Evolutionary conservation across 1,284 basidiomycete genomes (phyloP).

Genomic region (Coniophora puteana): DNA sequence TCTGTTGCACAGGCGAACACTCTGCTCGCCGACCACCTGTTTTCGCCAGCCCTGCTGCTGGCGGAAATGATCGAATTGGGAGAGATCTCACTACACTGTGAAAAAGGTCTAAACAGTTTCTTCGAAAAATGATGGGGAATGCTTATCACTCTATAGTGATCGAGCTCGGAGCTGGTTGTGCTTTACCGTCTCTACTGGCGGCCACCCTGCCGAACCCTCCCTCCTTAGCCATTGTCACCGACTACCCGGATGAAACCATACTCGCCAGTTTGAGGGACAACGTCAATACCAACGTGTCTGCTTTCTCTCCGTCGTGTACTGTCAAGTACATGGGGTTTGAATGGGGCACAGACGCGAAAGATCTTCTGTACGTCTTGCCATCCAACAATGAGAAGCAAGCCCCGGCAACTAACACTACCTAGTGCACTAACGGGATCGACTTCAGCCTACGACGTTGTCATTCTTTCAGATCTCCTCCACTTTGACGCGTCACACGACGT

Average conservation of each 20-base stretch:
- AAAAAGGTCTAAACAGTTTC: constrained; percentile 33
- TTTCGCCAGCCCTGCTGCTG: constrained; percentile 63
- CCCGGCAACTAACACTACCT: constrained; percentile 2
- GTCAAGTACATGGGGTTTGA: constrained; percentile 52
- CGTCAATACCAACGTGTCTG: constrained; percentile 41
- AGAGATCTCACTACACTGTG: constrained; percentile 35
- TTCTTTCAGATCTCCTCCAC: constrained; percentile 69
- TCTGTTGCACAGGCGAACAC: constrained; percentile 52
- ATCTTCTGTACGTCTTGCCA: constrained; percentile 43
- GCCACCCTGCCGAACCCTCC: constrained; percentile 43
- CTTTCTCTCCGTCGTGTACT: constrained; percentile 34
- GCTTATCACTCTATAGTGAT: constrained; percentile 38
- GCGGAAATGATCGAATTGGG: constrained; percentile 61
- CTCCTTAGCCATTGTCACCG: constrained; percentile 53
- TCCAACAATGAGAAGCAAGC: constrained; percentile 2
- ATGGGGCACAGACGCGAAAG: constrained; percentile 52
- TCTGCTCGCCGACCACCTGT: constrained; percentile 67
- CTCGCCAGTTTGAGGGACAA: constrained; percentile 52
- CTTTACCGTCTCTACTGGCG: constrained; percentile 58
- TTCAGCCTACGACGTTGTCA: constrained; percentile 52
- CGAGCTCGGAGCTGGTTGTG: constrained; percentile 66
- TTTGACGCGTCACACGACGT: constrained; percentile 58
- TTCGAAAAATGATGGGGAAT: background rate
- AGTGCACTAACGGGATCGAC: background rate
- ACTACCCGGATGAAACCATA: constrained; percentile 64